Base-by-base conservation (phyloP, 2,329 filamentous ascomycete species). In the Dactylonectria macrodidyma region DNA sequence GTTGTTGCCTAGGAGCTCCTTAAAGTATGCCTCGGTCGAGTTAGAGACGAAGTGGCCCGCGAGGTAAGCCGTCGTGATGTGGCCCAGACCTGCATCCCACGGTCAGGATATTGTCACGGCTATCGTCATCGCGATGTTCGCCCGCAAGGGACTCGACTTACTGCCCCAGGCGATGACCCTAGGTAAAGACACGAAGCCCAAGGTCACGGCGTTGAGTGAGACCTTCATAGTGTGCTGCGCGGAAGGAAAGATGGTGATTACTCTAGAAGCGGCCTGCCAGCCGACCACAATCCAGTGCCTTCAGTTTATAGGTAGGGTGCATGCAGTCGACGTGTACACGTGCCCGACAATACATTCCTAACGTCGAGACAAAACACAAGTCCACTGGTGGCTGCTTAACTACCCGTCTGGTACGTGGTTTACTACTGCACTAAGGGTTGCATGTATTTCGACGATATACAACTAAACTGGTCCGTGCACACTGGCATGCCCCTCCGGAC, bases 11-110 rank as follows among this genome's bases (percentile, higher is more conserved):
- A 92, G 83, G 58, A 92, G 82, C 5, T 80, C 76, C 76, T 92
- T 86, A 75, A 92, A 87, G 77, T 87, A 88, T 44, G 80, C 68
- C 24, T 87, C 82, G 12, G 90, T 92, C 34, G 84, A 78, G 41
- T 87, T 83, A 61, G 86, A 79, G 58, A 92, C 88, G 73, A 92
- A 89, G 75, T 86, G 85, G 72, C 84, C 85, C 11, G 90, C 90
- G 24, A 92, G 76, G 75, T 90, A 91, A 48, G 89, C 90, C 8
- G 91, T 87, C 4, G 90, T 89, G 75, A 91, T 88, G 78, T 92
- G 90, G 2, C 90, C 90, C 63, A 92, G 84, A 68, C 87, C 88
- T 89, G 66, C 16, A 22, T n/a, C n/a, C 38, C 41, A 41, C 36
- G 36, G 36, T 41, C 14, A 41, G 14, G 36, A 41, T 41, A 41